Conservation (phyloP, 176 grass and related monocot species). For the Aegilops sharonensis region DNA sequence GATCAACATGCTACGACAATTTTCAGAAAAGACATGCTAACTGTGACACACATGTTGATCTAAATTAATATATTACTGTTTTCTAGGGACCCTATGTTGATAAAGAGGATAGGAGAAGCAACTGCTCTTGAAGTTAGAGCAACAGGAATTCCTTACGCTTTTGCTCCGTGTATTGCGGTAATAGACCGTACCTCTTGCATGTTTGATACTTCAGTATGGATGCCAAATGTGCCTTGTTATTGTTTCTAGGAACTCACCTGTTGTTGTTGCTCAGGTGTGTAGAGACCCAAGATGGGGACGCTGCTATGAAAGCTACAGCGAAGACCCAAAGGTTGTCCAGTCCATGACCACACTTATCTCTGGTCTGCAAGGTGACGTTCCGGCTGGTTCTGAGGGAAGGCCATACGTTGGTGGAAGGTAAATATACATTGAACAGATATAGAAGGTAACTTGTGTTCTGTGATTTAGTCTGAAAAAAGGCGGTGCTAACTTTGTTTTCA, state of each 20-base stretch:
- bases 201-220: neutral
- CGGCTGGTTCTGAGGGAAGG: conserved; percentile 30
- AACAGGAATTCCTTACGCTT: conserved; percentile 70
- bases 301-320: conserved; percentile 80
- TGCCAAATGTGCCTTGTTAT: neutral
- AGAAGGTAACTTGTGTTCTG: neutral
- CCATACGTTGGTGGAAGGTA: conserved; percentile 71
- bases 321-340: conserved; percentile 68
- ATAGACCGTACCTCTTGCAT: neutral
- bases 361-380: conserved; percentile 65
- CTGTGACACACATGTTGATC: neutral
- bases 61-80: neutral
- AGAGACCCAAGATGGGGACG: conserved; percentile 94
- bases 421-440: neutral
- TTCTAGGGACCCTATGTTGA: conserved; percentile 55
- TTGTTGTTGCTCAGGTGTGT: conserved; percentile 48
- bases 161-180: conserved; percentile 80
- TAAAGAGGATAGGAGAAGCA: conserved; percentile 68
- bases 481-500: neutral
- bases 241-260: neutral
- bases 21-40: neutral
- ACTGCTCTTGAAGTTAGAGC: conserved; percentile 87
- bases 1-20: neutral
- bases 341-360: conserved; percentile 62
- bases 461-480: neutral